Evolutionary conservation across 176 grass and related monocot species (phyloP), one percentile per base, ranked within the genome.

Genomic region (Thalia dealbata): DNA sequence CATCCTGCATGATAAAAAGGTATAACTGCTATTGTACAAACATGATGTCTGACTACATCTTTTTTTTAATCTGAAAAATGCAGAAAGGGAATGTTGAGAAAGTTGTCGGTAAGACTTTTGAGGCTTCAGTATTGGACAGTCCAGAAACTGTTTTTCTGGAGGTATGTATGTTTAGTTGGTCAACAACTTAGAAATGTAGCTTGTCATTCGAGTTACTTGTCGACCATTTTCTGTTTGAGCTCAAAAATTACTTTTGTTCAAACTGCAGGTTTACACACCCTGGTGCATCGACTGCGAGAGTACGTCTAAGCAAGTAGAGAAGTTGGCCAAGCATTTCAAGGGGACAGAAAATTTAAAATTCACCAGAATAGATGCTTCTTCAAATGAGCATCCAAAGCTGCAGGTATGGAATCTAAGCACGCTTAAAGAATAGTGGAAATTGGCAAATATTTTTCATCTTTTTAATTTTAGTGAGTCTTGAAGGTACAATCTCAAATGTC

Each of bases 381-480:
- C 83, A 29, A 91, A 91, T 81, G 89, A 92, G 46, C 89, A 92
- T 78, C 89, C 89, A 52, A 83, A 88, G 78, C 74, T 92, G 69
- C 73, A 92, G 83, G 89, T 92, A 63, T 83, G 15, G 64, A 67
- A 15, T 67, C 21, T 14, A 9, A 67, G 14, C 21, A n/a, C 19
- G 6, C 5, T 7, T n/a, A 43, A n/a, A 67, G 15, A 67, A 43
- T 67, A 43, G 3, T 18, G n/a, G n/a, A n/a, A n/a, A n/a, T n/a
- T n/a, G n/a, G n/a, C n/a, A n/a, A n/a, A n/a, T n/a, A n/a, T n/a
- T n/a, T n/a, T n/a, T n/a, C n/a, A n/a, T n/a, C n/a, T n/a, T n/a
- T n/a, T n/a, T n/a, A n/a, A n/a, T n/a, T n/a, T n/a, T n/a, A n/a
- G n/a, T n/a, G n/a, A n/a, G n/a, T n/a, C n/a, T n/a, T n/a, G n/a